phyloP scores from a whole-genome alignment of 257 asterid genomes.

The Solanum lignicaule region DNA sequence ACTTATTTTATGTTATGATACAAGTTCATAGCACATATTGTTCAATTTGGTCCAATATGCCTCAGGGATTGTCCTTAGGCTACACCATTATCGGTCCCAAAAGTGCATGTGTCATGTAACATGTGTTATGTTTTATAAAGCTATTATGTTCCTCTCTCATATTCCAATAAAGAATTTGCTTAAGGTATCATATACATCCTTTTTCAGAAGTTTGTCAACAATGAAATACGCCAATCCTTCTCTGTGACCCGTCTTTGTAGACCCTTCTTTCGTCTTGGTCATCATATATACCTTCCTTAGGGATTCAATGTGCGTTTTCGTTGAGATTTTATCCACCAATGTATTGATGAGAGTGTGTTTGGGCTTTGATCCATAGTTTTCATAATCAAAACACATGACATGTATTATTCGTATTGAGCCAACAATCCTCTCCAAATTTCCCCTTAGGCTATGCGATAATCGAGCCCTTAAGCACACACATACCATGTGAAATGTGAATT shows the following conservation, averaged over 20 bases:
- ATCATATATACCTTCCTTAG: background rate
- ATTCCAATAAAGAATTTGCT: no score
- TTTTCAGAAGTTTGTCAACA: no score
- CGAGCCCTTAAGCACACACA: background rate
- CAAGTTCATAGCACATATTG: background rate
- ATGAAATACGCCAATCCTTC: background rate
- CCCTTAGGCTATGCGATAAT: background rate
- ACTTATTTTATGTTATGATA: background rate
- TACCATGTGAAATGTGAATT: background rate
- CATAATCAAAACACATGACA: background rate
- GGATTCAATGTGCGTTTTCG: background rate
- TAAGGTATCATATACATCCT: no score
- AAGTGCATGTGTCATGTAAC: background rate
- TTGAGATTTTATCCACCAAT: background rate
- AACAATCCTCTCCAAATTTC: background rate
- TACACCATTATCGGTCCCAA: background rate
- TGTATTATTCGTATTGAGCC: background rate
- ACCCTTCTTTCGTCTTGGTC: background rate
- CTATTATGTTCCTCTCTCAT: background rate
- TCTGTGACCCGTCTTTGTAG: background rate
- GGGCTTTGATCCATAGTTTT: no score
- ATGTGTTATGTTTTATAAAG: background rate
- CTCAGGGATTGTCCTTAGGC: background rate
- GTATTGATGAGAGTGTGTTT: background rate
- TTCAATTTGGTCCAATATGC: background rate